Conservation (phyloP, 345 rosid genomes). For the Brassica incana region DNA sequence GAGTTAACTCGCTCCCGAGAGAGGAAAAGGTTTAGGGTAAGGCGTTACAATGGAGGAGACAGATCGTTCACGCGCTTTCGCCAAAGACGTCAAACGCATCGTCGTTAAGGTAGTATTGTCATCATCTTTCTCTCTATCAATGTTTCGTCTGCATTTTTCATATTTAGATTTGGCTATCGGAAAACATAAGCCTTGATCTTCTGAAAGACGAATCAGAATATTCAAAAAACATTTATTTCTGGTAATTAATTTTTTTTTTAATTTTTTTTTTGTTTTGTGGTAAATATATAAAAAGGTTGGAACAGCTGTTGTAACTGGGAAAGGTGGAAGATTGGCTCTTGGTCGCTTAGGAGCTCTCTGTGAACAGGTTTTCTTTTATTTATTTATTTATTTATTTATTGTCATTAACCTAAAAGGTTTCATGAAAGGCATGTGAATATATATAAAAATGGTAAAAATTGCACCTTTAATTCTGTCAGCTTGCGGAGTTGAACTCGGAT, state of each 20-base stretch:
- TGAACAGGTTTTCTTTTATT: constrained; percentile 63
- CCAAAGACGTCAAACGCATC: constrained; percentile 85
- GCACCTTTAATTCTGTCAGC: constrained; percentile 45
- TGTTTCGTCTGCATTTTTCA: constrained; percentile 20
- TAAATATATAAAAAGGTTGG: constrained; percentile 61
- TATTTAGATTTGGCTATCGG: background rate
- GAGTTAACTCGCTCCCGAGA: constrained; percentile 26
- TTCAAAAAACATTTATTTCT: background rate
- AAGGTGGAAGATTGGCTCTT: constrained; percentile 88
- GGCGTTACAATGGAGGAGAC: constrained; percentile 38
- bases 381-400: too few relatives aligned
- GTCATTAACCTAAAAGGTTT: background rate
- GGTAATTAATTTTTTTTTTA: constrained; percentile 1
- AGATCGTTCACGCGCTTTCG: constrained; percentile 72
- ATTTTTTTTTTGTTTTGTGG: background rate
- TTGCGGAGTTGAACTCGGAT: constrained; percentile 79
- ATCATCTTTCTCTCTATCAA: background rate
- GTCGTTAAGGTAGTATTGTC: constrained; percentile 62
- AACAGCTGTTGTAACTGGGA: constrained; percentile 93
- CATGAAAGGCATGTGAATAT: constrained; percentile 25
- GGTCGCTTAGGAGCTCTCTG: constrained; percentile 92
- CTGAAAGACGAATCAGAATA: background rate
- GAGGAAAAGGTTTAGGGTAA: background rate
- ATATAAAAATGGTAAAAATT: background rate
- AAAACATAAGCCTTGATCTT: background rate